Evolutionary conservation across 257 asterid species (phyloP).

Genomic region (Primulina tabacum): DNA sequence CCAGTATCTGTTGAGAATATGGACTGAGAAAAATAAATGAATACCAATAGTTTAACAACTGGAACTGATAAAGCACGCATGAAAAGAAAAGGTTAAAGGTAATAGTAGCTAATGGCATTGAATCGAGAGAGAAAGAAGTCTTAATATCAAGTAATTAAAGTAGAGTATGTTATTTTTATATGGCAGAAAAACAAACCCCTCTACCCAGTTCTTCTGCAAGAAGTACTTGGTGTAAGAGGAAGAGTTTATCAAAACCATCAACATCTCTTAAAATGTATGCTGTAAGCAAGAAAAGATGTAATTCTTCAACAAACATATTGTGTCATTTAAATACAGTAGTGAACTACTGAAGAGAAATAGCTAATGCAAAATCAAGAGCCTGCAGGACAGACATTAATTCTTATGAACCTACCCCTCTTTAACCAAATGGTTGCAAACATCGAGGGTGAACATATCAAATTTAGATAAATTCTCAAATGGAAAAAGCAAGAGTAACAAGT

Average conservation of each 20-base stretch:
- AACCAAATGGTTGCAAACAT: conserved; percentile 4
- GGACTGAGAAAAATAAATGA: conserved; percentile 38
- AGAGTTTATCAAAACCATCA: background rate
- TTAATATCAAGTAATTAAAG: conserved; percentile 9
- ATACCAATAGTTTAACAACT: conserved; percentile 30
- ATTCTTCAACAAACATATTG: conserved; percentile 16
- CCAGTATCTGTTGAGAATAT: conserved; percentile 80
- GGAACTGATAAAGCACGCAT: conserved; percentile 20
- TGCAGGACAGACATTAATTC: conserved; percentile 7
- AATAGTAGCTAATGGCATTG: background rate
- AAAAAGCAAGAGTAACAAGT: background rate
- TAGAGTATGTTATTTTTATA: background rate
- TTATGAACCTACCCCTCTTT: conserved; percentile 2
- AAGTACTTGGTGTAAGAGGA: background rate
- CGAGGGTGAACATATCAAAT: background rate
- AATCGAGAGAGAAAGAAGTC: background rate
- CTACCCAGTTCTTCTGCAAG: too few species aligned
- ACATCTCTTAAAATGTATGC: conserved; percentile 4
- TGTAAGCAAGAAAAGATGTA: background rate
- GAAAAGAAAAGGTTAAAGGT: conserved; percentile 4
- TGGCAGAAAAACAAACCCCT: too few species aligned
- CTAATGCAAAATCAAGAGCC: conserved; percentile 15
- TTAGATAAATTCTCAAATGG: conserved; percentile 1
- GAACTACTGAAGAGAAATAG: conserved; percentile 11
- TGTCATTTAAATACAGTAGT: background rate